These are phyloP conservation scores for Aspergillus hortae DNA, from an alignment of 2,329 filamentous ascomycete species.

Conservation along the genomic window DNA sequence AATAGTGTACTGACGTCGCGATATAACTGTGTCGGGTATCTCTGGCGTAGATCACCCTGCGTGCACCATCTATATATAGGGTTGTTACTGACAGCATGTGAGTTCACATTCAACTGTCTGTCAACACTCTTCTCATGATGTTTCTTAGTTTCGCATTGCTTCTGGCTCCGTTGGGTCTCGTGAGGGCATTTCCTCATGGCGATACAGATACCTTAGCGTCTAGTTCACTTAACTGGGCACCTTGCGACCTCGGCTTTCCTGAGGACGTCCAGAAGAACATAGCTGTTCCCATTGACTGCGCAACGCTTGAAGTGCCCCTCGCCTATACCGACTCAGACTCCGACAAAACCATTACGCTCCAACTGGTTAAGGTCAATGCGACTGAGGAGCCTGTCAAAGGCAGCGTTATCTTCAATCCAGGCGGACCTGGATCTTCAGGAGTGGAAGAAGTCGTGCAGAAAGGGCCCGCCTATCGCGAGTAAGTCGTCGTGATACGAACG, in stretches of 20 bases:
- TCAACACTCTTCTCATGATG: neutral
- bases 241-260: slow-evolving; percentile 1
- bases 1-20: neutral
- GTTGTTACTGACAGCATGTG: too few relatives aligned
- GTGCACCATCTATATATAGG: neutral
- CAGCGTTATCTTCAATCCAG: slow-evolving; percentile 4
- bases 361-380: slow-evolving; percentile 1
- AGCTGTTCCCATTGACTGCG: neutral
- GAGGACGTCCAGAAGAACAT: neutral
- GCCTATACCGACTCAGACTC: slow-evolving; percentile 1
- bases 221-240: neutral
- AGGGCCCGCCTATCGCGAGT: neutral
- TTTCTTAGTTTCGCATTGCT: neutral
- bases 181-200: neutral
- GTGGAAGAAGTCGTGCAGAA: slow-evolving; percentile 1
- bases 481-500: neutral
- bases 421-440: neutral
- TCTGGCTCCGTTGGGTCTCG: neutral
- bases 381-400: neutral
- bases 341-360: neutral
- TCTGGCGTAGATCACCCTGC: neutral
- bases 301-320: slow-evolving; percentile 2
- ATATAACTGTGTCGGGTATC: neutral
- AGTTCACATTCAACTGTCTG: too few relatives aligned
- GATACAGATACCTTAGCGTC: neutral